phyloP scores from a whole-genome alignment of 371 early-diverging fungal species.

The Rhizopus stolonifer region DNA sequence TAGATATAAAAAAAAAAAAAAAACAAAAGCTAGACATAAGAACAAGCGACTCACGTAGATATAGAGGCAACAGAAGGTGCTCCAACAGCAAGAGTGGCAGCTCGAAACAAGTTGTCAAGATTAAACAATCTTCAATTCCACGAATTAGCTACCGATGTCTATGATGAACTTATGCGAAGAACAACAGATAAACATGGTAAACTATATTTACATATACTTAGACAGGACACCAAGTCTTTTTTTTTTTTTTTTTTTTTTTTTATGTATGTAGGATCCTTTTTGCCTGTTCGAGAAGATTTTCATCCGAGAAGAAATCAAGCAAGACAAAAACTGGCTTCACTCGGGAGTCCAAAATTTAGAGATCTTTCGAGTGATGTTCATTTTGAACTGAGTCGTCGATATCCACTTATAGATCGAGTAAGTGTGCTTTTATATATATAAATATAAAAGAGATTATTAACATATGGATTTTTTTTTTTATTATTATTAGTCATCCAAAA shows the following conservation, averaged over 20 bases:
- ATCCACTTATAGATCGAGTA: slow-evolving; percentile 36
- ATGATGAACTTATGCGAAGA: slow-evolving; percentile 88
- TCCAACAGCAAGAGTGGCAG: slow-evolving; percentile 58
- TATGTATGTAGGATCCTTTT: slow-evolving; percentile 74
- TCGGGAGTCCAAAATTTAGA: slow-evolving; percentile 81
- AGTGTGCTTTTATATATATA: too few relatives aligned
- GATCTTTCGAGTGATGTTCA: slow-evolving; percentile 92
- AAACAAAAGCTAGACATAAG: too few relatives aligned
- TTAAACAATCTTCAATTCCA: slow-evolving; percentile 85
- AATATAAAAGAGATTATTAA: too few relatives aligned
- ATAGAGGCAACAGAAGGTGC: slow-evolving; percentile 52
- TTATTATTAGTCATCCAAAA: too few relatives aligned
- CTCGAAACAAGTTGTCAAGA: slow-evolving; percentile 86
- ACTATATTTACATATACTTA: background rate
- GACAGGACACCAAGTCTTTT: too few relatives aligned
- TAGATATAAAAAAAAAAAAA: background rate
- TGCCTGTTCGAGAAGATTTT: slow-evolving; percentile 80
- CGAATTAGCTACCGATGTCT: slow-evolving; percentile 94
- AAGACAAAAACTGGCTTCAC: slow-evolving; percentile 93
- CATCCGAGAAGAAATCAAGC: slow-evolving; percentile 97
- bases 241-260: too few relatives aligned
- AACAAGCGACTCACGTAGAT: background rate
- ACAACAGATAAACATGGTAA: slow-evolving; percentile 64
- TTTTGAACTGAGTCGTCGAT: slow-evolving; percentile 78
- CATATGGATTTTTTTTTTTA: too few relatives aligned